These are phyloP conservation scores for Fusarium circinatum DNA, from an alignment of 2,329 filamentous ascomycete genomes.

Conservation along the genomic window DNA sequence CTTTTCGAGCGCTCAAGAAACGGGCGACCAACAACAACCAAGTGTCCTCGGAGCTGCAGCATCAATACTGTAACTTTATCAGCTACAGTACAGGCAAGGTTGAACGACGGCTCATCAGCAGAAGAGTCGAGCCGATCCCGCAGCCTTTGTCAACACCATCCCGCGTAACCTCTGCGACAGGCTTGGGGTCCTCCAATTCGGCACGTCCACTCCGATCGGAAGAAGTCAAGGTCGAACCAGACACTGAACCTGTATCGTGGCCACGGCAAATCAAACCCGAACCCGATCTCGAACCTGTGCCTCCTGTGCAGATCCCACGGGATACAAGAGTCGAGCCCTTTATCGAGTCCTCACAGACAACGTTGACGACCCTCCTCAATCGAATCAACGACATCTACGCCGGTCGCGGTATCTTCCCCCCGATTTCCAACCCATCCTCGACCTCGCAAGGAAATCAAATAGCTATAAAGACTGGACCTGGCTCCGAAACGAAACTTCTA, in stretches of 20 bases:
- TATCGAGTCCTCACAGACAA: not conserved
- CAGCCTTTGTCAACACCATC: not conserved
- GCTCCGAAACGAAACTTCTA: not conserved
- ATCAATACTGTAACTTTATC: not conserved
- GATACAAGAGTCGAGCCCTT: not conserved
- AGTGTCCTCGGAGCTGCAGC: not conserved
- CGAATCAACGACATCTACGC: not conserved
- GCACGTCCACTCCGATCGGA: not conserved
- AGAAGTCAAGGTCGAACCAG: not conserved
- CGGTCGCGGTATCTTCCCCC: not conserved
- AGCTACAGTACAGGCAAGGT: not conserved
- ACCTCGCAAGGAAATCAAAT: not conserved
- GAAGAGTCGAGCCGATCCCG: not conserved
- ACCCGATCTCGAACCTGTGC: not conserved
- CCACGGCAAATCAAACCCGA: not conserved
- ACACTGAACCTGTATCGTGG: not conserved
- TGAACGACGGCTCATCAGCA: not conserved
- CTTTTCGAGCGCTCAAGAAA: not conserved
- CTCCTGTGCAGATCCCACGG: not conserved
- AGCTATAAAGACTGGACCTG: not conserved
- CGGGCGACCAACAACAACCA: not conserved
- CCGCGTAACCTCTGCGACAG: not conserved
- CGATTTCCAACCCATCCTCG: not conserved
- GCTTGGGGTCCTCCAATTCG: not conserved
- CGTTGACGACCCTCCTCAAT: not conserved